phyloP scores from a whole-genome alignment of 257 asterid species.

The Penstemon barbatus region DNA sequence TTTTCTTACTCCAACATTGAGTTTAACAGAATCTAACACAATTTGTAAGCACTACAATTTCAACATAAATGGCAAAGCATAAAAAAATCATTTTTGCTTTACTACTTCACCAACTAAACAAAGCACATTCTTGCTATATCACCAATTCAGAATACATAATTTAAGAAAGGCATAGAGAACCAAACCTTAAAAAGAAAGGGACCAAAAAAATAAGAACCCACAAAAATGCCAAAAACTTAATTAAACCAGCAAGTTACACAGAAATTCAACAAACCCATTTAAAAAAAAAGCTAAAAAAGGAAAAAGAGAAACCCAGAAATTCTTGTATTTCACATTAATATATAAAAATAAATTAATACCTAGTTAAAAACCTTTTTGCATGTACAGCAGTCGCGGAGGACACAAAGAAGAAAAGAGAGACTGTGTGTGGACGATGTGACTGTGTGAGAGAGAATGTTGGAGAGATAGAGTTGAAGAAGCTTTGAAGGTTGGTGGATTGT shows the following conservation, averaged over 20 bases:
- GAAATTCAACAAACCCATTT: slow-evolving; percentile 24
- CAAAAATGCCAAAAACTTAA: background rate
- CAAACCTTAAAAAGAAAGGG: slow-evolving; percentile 7
- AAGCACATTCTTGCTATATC: background rate
- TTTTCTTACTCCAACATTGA: slow-evolving; percentile 16
- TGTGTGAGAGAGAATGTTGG: too few species aligned
- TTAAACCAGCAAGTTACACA: background rate
- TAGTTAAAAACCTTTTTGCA: slow-evolving; percentile 28
- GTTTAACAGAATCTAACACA: background rate
- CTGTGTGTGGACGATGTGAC: too few species aligned
- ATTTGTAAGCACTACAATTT: background rate
- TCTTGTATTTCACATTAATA: background rate
- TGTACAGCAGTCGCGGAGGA: slow-evolving; percentile 31
- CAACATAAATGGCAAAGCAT: background rate
- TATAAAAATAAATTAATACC: slow-evolving; percentile 27
- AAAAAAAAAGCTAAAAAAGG: slow-evolving; percentile 9
- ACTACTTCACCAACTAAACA: slow-evolving; percentile 6
- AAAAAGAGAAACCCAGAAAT: too few species aligned
- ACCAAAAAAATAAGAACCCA: background rate
- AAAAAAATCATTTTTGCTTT: background rate
- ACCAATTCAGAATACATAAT: background rate
- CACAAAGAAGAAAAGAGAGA: too few species aligned
- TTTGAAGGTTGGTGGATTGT: slow-evolving; percentile 33
- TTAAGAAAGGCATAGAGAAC: background rate
- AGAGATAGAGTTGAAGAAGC: background rate